A percentile compares a stretch with the other conserved stretches of the same genome.
Evolutionary conservation across 257 asterid genomes (phyloP).

Genomic region (Scutellaria galericulata): DNA sequence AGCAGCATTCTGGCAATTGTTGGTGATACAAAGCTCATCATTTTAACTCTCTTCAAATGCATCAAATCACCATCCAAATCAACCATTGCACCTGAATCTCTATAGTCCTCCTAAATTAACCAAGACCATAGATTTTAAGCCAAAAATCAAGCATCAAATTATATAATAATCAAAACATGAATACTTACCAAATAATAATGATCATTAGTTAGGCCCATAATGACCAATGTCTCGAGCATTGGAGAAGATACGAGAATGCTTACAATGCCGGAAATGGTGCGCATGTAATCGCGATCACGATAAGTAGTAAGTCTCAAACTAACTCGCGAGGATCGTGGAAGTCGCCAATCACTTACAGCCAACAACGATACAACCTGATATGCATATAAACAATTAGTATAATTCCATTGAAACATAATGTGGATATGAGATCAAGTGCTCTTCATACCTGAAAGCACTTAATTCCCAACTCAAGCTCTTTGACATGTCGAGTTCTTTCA

Average conservation of each 20-base stretch:
- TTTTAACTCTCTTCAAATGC: too few species aligned
- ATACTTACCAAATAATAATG: neutral
- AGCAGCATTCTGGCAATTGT: too few species aligned
- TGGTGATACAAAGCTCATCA: too few species aligned
- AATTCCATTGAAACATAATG: too few species aligned
- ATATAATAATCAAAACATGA: neutral
- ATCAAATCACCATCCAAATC: too few species aligned
- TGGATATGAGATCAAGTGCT: neutral
- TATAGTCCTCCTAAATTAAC: too few species aligned
- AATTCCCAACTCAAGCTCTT: neutral
- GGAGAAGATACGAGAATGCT: slow-evolving; percentile 36
- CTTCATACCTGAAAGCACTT: neutral
- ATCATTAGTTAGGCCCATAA: neutral
- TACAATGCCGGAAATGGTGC: neutral
- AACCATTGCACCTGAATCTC: too few species aligned
- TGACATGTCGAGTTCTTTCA: neutral
- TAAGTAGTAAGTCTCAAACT: neutral
- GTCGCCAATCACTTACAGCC: slow-evolving; percentile 7
- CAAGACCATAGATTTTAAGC: too few species aligned
- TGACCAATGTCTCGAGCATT: slow-evolving; percentile 22
- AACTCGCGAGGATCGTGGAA: slow-evolving; percentile 7
- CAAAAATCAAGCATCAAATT: too few species aligned
- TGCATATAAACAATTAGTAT: neutral
- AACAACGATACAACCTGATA: slow-evolving; percentile 25
- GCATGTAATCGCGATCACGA: neutral